Base-by-base conservation (phyloP, 352 stramenopile genomes). In the Phytophthora quininea region DNA sequence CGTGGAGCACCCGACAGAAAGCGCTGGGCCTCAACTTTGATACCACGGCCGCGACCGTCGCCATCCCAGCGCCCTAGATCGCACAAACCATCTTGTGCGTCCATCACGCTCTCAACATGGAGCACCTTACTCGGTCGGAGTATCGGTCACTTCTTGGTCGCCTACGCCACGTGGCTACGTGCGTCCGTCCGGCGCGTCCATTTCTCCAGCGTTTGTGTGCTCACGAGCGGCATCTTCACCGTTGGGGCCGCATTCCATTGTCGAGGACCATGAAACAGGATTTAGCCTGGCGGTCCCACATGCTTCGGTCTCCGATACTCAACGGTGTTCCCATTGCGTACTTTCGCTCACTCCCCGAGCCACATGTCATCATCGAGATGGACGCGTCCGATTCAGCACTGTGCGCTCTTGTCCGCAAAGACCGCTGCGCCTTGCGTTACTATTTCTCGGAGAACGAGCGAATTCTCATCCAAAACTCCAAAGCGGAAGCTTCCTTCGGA, bases 151-250 rank as follows among this genome's bases (percentile, higher is more conserved):
- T 69, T 1, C 35, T 71, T 12, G 63, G 55, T 6, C 38, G 24
- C 4, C 32, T 70, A 3, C 62, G 49, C 1, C 62, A 70, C n/a
- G 63, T 71, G 0, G 63, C 63, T 12, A 71, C 63, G 2, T 71
- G 63, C n/a, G 38, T 71, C 27, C 63, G 56, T 0, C 30, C 63
- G 0, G 55, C 54, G 3, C 47, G 42, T 9, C 40, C 56, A 2
- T 71, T 65, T 43, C 49, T 71, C 0, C 55, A 71, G 40, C 63
- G 56, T 2, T 42, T 71, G 1, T 45, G 42, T 4, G 2, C 7
- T 1, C 0, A 27, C 24, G 64, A 71, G 31, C 7, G 31, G 3
- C 9, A 3, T 4, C 50, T 64, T 12, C 32, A n/a, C 14, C 32
- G 29, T 1, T 7, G 2, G 14, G 49, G 29, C 3, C 27, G 14